phyloP scores from a whole-genome alignment of 78 protist species.

The Speleostelium caveatum region DNA sequence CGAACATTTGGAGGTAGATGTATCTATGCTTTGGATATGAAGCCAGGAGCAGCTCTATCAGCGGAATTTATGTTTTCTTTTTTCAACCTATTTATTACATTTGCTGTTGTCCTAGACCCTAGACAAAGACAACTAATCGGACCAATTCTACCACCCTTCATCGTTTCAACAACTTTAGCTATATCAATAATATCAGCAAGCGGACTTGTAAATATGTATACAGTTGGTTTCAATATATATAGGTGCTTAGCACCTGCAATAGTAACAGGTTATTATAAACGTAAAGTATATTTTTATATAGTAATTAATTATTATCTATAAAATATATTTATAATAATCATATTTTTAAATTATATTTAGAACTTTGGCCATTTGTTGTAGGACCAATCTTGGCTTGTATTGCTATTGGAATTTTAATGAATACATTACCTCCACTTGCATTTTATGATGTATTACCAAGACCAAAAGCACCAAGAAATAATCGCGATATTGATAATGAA shows the following conservation, averaged over 20 bases:
- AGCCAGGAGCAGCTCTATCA: constrained; percentile 5
- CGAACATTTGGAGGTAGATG: constrained; percentile 25
- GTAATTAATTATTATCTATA: background rate
- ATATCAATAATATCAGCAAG: background rate
- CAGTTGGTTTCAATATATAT: constrained; percentile 4
- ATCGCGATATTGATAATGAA: too few relatives aligned
- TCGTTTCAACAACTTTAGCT: constrained; percentile 6
- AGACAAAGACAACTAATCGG: background rate
- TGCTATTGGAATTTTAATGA: background rate
- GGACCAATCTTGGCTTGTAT: constrained; percentile 19
- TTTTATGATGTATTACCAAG: too few relatives aligned
- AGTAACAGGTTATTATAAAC: background rate
- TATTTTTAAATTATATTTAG: background rate
- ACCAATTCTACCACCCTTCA: background rate
- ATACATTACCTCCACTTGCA: background rate
- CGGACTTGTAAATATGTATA: background rate
- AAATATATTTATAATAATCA: background rate
- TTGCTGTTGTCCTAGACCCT: background rate
- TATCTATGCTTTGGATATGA: constrained; percentile 2
- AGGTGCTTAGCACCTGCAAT: constrained; percentile 16
- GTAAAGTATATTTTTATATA: background rate
- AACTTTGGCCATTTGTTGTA: constrained; percentile 38
- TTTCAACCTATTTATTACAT: constrained; percentile 33
- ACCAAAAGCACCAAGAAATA: too few relatives aligned
- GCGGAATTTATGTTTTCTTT: constrained; percentile 25